Base-by-base conservation (phyloP, 1,139 yeast genomes). In the Williopsis jadinii region DNA sequence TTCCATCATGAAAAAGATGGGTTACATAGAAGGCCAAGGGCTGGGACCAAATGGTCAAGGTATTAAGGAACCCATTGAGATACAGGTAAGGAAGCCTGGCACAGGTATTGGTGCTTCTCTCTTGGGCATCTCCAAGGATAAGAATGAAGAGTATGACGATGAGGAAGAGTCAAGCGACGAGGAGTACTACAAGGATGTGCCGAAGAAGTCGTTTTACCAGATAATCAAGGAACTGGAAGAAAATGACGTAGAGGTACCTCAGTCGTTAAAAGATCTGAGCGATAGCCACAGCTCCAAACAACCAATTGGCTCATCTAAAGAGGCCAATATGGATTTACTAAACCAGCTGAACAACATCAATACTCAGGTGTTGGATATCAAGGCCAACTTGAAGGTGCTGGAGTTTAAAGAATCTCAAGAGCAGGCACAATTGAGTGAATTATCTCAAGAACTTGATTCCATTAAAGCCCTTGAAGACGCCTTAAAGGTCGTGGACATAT, bases 21-120 rank as follows among this genome's bases (percentile, higher is more conserved):
- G 98, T 0, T 90, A 87, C 59, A 70, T 71, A 12, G 75, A 75
- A 35, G 98, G 98, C 0, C 68, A 74, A 49, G 97, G 97, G 0
- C 70, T 92, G 19, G 98, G 98, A 0, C 63, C 66, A 5, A 63
- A 70, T 19, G 78, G 80, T 1, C 71, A 71, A 40, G 98, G 98
- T 33, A 86, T 87, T 2, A 72, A 75, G 0, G 75, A 73, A 14
- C 97, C 97, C 0, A 80, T 92, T 10, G 82, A 83, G 47, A 83
- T 87, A 9, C 71, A 73, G 46, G 58, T 75, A 34, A 64, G 94
- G 34, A 86, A 87, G 0, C 68, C 68, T 41, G 84, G 86, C 1
- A 63, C 74, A 29, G 97, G 97, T 2, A 70, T 88, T 11, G 96
- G 96, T 34, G 80, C 76, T 2, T 61, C 71, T 2, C 56, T 63